Conservation (phyloP, 371 early-diverging fungal genomes). For the Syncephalis plumigaleata region DNA sequence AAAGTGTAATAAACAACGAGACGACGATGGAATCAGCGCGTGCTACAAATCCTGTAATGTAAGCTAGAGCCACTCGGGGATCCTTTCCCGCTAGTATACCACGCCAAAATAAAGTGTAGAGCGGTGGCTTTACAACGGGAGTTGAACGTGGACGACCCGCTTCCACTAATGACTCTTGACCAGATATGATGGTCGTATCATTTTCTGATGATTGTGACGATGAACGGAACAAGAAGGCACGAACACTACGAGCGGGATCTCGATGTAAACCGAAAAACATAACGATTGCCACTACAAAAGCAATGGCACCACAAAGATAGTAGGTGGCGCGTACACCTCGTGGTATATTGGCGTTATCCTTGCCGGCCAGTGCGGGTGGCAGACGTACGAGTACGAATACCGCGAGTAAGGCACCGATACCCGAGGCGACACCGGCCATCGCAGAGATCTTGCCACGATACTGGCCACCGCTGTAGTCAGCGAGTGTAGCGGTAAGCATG, state of each 20-base stretch:
- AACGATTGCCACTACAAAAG: conserved; percentile 14
- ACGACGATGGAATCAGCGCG: conserved; percentile 61
- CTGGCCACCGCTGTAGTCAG: conserved; percentile 25
- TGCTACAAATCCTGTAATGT: conserved; percentile 36
- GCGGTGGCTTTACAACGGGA: too few relatives aligned
- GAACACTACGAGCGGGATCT: background rate
- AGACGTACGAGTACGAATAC: background rate
- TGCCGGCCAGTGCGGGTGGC: background rate
- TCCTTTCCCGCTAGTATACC: conserved; percentile 18
- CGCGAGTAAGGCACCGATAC: conserved; percentile 6
- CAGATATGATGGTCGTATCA: too few relatives aligned
- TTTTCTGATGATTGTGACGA: too few relatives aligned
- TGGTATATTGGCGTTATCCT: conserved; percentile 4
- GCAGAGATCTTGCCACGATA: conserved; percentile 28
- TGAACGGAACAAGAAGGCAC: background rate
- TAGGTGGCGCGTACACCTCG: conserved; percentile 14
- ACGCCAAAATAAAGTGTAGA: too few relatives aligned
- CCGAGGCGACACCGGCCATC: conserved; percentile 27
- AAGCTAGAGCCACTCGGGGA: conserved; percentile 35
- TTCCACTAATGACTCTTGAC: background rate
- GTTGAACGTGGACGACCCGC: background rate
- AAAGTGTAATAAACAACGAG: conserved; percentile 52
- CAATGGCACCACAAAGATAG: conserved; percentile 19
- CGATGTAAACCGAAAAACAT: conserved; percentile 20
- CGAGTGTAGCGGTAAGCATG: conserved; percentile 45